Conservation (phyloP, 1,139 yeast species). For the Geotrichum siamense region DNA sequence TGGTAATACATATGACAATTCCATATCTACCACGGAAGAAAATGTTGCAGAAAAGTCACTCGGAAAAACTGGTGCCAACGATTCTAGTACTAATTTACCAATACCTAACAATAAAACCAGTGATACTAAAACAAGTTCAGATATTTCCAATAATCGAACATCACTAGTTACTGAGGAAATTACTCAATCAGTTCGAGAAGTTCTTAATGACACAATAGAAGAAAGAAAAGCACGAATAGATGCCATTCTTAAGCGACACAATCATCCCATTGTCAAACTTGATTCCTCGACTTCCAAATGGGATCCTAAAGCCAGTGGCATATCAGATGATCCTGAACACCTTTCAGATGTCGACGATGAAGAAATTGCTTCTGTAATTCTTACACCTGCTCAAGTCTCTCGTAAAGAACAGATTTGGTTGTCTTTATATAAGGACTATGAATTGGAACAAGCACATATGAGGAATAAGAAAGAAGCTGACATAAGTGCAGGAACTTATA, state of each 20-base stretch:
- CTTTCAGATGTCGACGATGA: conserved; percentile 78
- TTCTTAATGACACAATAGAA: conserved; percentile 4
- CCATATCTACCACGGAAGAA: not conserved
- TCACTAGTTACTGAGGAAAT: not conserved
- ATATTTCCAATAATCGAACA: too few species aligned
- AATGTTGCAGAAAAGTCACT: not conserved
- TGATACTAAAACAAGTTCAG: not conserved
- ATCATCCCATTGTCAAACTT: conserved; percentile 15
- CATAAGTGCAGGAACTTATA: conserved; percentile 39
- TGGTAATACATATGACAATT: not conserved
- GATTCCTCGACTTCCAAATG: conserved; percentile 6
- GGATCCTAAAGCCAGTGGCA: conserved; percentile 36
- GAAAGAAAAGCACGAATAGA: conserved; percentile 16
- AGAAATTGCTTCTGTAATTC: conserved; percentile 53
- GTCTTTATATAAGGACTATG: conserved; percentile 76
- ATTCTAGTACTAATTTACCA: not conserved
- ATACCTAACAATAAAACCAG: not conserved
- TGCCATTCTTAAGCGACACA: conserved; percentile 17
- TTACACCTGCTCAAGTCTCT: conserved; percentile 59
- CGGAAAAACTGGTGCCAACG: not conserved
- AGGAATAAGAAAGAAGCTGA: conserved; percentile 83
- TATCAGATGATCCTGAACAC: conserved; percentile 54
- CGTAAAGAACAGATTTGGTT: conserved; percentile 81
- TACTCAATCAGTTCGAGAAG: not conserved
- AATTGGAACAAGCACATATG: conserved; percentile 79